Conservation (phyloP, 306 rosid species). For the Prunus salicina region DNA sequence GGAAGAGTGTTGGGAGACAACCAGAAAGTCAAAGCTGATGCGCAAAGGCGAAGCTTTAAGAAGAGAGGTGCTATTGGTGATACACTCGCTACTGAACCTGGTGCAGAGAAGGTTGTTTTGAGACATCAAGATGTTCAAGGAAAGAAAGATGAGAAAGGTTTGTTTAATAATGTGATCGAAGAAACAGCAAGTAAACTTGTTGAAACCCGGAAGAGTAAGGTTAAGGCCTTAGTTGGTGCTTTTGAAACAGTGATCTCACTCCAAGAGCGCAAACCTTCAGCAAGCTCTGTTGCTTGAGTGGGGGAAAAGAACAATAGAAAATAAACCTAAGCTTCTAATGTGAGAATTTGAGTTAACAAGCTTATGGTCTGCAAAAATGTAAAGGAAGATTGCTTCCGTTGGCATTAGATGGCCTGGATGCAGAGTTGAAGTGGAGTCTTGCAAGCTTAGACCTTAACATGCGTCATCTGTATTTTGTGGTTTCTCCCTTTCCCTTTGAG, state of each 20-base stretch:
- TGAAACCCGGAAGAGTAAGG: constrained; percentile 81
- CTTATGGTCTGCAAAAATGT: constrained; percentile 28
- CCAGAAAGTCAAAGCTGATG: constrained; percentile 19
- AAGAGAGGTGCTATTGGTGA: constrained; percentile 34
- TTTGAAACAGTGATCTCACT: constrained; percentile 97
- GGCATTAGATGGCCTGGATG: constrained; percentile 16
- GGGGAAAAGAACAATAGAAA: constrained; percentile 29
- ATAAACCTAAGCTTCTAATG: constrained; percentile 40
- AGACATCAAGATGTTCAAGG: constrained; percentile 69
- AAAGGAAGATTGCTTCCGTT: constrained; percentile 32
- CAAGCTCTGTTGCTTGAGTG: constrained; percentile 38
- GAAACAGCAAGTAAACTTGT: constrained; percentile 90
- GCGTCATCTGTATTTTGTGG: constrained; percentile 17
- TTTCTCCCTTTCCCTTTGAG: constrained; percentile 14
- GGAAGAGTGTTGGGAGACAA: constrained; percentile 44
- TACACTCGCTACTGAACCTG: constrained; percentile 9
- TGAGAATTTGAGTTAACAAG: constrained; percentile 29
- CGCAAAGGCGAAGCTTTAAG: constrained; percentile 47
- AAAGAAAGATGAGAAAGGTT: constrained; percentile 68
- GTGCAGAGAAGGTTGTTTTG: constrained; percentile 58
- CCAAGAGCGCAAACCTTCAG: constrained; percentile 66
- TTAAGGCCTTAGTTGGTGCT: constrained; percentile 97
- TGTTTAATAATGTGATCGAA: constrained; percentile 82
- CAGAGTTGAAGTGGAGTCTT: constrained; percentile 33
- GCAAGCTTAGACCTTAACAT: constrained; percentile 29